Evolutionary conservation across 2,329 filamentous ascomycete species (phyloP).

Genomic region (Penicillium fuscoglaucum): DNA sequence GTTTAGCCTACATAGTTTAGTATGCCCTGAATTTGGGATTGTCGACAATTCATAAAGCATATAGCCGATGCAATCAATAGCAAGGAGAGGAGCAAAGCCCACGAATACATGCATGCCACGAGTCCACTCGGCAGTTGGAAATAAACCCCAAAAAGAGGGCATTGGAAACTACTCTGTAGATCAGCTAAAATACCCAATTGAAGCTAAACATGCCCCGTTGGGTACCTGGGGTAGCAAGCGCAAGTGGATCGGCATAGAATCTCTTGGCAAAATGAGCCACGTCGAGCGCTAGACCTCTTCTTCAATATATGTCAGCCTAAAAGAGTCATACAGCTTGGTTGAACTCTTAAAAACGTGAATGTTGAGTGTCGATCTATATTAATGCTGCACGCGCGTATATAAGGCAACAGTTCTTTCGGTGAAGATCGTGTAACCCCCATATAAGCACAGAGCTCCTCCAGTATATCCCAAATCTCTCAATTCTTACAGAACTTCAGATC

Average conservation of each 20-base stretch:
- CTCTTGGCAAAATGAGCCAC: conserved; percentile 5
- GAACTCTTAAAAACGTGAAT: neutral
- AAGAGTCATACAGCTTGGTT: neutral
- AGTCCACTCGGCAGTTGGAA: neutral
- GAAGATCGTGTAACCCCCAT: neutral
- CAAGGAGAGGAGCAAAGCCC: neutral
- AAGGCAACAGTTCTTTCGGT: neutral
- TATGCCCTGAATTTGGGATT: neutral
- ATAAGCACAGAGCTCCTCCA: neutral
- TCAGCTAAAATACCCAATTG: neutral
- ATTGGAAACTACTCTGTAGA: neutral
- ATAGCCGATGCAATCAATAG: neutral
- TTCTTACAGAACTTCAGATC: neutral
- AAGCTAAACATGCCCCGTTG: neutral
- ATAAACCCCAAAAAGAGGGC: neutral
- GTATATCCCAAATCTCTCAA: neutral
- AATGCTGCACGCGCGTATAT: neutral
- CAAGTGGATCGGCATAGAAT: neutral
- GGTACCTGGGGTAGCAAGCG: neutral
- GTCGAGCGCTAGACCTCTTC: neutral
- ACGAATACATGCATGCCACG: neutral
- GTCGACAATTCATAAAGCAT: neutral
- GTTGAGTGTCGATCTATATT: neutral
- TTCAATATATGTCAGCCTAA: neutral
- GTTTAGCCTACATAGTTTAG: neutral